Percentiles rank a stretch among this genome's conserved stretches.
Conservation (phyloP, 176 grass and related monocot species). For the Thalia dealbata region DNA sequence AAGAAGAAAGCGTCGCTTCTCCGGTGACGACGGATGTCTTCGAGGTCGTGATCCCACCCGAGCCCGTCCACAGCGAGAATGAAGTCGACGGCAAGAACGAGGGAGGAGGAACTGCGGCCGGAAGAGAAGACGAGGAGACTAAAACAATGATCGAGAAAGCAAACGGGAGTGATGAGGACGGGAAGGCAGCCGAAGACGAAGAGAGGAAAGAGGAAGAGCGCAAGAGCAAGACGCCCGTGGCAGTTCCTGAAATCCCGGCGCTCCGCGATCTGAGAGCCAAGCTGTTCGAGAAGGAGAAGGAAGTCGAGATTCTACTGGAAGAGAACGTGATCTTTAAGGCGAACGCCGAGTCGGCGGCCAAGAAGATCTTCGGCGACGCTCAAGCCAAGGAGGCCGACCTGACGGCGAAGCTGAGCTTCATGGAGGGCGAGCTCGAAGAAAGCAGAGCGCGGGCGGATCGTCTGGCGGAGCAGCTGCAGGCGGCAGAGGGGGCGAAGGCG, state of each 20-base stretch:
- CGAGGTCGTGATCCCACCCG: constrained; percentile 32
- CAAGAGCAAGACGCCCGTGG: constrained; percentile 14
- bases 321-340: constrained; percentile 37
- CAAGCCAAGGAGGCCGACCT: constrained; percentile 7
- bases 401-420: neutral
- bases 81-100: constrained; percentile 5
- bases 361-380: constrained; percentile 17
- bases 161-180: neutral
- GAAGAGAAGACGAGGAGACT: neutral
- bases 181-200: neutral
- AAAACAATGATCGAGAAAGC: neutral
- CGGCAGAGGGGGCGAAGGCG: constrained; percentile 3
- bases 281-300: constrained; percentile 44
- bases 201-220: neutral
- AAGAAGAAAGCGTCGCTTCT: constrained; percentile 18
- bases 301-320: constrained; percentile 31
- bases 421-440: constrained; percentile 11
- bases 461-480: constrained; percentile 34
- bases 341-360: constrained; percentile 19
- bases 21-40: constrained; percentile 55
- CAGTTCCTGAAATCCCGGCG: constrained; percentile 17
- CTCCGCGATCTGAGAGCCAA: constrained; percentile 35
- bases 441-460: constrained; percentile 26
- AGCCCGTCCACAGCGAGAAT: constrained; percentile 19
- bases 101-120: constrained; percentile 12